phyloP scores from a whole-genome alignment of 2,329 filamentous ascomycete species.

The Zasmidium angulare region DNA sequence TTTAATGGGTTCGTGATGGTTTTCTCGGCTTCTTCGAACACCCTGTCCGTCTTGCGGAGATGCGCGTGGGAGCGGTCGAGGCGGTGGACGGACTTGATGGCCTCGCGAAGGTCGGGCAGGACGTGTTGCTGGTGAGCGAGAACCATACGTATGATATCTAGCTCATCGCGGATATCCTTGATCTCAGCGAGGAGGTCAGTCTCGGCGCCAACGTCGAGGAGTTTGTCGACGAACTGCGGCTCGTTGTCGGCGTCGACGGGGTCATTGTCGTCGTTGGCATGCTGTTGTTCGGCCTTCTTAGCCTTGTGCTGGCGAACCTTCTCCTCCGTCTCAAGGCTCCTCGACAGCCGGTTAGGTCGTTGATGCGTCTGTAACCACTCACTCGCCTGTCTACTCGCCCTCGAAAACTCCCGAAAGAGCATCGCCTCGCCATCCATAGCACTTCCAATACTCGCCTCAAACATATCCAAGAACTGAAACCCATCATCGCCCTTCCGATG shows the following conservation, averaged over 20 bases:
- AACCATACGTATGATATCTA: slow-evolving; percentile 61
- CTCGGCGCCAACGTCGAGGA: slow-evolving; percentile 61
- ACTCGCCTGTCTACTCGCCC: slow-evolving; percentile 57
- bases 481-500: slow-evolving; percentile 58
- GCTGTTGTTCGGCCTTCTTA: slow-evolving; percentile 44
- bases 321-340: slow-evolving; percentile 17
- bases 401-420: slow-evolving; percentile 62
- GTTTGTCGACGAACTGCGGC: slow-evolving; percentile 53
- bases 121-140: slow-evolving; percentile 52
- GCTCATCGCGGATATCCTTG: slow-evolving; percentile 67
- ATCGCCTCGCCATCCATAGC: slow-evolving; percentile 42
- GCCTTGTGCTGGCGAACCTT: slow-evolving; percentile 20
- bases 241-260: slow-evolving; percentile 23
- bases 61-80: slow-evolving; percentile 30
- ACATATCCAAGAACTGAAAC: slow-evolving; percentile 67
- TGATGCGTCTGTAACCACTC: slow-evolving; percentile 23
- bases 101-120: slow-evolving; percentile 48
- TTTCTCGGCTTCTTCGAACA: slow-evolving; percentile 58
- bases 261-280: slow-evolving; percentile 9
- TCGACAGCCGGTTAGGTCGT: slow-evolving; percentile 15
- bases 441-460: slow-evolving; percentile 61
- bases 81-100: slow-evolving; percentile 41
- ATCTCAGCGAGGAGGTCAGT: slow-evolving; percentile 62
- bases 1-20: slow-evolving; percentile 48
- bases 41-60: slow-evolving; percentile 50